Conservation (phyloP, 2,329 filamentous ascomycete genomes). For the Monosporascus sp. region DNA sequence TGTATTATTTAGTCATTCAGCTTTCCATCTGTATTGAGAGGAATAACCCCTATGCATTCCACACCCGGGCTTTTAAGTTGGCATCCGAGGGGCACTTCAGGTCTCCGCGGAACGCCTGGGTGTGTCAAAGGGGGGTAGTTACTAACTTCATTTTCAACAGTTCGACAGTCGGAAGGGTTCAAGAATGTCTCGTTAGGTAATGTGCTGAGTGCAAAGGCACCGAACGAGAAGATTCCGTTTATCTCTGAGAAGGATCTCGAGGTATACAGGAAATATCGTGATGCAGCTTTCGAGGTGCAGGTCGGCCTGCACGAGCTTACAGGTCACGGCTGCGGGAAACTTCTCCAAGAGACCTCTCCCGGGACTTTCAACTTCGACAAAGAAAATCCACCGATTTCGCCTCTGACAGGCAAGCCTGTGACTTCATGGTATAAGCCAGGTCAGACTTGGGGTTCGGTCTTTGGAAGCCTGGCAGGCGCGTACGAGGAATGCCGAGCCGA, state of each 20-base stretch:
- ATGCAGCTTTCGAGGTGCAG: slow-evolving; percentile 88
- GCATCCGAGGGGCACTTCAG: neutral
- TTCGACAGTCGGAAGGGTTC: slow-evolving; percentile 79
- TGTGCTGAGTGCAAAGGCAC: slow-evolving; percentile 83
- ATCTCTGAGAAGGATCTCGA: slow-evolving; percentile 73
- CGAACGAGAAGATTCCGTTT: slow-evolving; percentile 89
- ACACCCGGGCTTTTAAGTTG: neutral
- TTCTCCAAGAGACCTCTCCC: slow-evolving; percentile 80
- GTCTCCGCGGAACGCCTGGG: neutral
- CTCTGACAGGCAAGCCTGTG: slow-evolving; percentile 71
- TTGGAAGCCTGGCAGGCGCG: slow-evolving; percentile 77
- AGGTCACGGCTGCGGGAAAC: slow-evolving; percentile 86
- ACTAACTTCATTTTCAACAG: slow-evolving; percentile 26
- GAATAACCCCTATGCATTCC: neutral
- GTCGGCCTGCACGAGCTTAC: slow-evolving; percentile 88
- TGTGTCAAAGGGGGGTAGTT: neutral
- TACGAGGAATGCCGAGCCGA: slow-evolving; percentile 96
- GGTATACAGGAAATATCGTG: slow-evolving; percentile 76
- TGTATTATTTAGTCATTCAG: neutral
- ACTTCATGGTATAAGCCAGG: slow-evolving; percentile 89
- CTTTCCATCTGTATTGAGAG: neutral
- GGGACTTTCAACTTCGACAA: slow-evolving; percentile 86
- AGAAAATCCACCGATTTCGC: slow-evolving; percentile 73
- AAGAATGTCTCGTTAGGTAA: slow-evolving; percentile 95
- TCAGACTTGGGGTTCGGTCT: slow-evolving; percentile 91